These are phyloP conservation scores for Austroboletus olivaceoglutinosus DNA, from an alignment of 1,284 basidiomycete species.

Conservation along the genomic window DNA sequence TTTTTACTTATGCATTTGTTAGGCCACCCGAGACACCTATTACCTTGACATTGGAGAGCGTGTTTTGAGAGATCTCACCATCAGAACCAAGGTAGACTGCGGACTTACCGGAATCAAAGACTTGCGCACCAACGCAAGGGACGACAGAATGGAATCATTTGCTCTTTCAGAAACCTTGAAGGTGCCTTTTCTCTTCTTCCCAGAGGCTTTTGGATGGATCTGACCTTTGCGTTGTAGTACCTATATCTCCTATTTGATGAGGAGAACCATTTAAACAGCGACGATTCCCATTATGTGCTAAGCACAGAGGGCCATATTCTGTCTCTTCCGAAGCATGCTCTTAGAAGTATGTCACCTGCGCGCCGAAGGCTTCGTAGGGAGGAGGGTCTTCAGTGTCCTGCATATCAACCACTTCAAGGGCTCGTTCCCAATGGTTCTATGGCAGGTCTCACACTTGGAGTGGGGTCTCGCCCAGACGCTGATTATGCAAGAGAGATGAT, in stretches of 20 bases:
- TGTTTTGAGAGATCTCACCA: slow-evolving; percentile 71
- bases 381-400: slow-evolving; percentile 72
- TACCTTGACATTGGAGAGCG: slow-evolving; percentile 90
- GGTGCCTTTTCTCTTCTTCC: slow-evolving; percentile 39
- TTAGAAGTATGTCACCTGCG: slow-evolving; percentile 54
- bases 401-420: slow-evolving; percentile 51
- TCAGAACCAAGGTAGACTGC: slow-evolving; percentile 77
- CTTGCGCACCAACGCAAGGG: slow-evolving; percentile 74
- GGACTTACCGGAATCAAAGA: slow-evolving; percentile 82
- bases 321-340: slow-evolving; percentile 52
- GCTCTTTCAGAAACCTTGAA: slow-evolving; percentile 88
- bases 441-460: slow-evolving; percentile 57
- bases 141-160: slow-evolving; percentile 94
- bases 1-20: slow-evolving; percentile 8
- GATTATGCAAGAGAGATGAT: slow-evolving; percentile 77
- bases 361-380: slow-evolving; percentile 62
- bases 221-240: slow-evolving; percentile 53
- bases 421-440: slow-evolving; percentile 34
- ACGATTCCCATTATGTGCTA: slow-evolving; percentile 82
- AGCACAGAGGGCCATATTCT: slow-evolving; percentile 95
- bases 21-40: slow-evolving; percentile 90
- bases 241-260: slow-evolving; percentile 91
- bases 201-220: neutral
- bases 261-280: slow-evolving; percentile 67
- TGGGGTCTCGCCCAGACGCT: slow-evolving; percentile 67